Evolutionary conservation across 2,329 filamentous ascomycete genomes (phyloP).

Genomic region (Paecilomyces sp.): DNA sequence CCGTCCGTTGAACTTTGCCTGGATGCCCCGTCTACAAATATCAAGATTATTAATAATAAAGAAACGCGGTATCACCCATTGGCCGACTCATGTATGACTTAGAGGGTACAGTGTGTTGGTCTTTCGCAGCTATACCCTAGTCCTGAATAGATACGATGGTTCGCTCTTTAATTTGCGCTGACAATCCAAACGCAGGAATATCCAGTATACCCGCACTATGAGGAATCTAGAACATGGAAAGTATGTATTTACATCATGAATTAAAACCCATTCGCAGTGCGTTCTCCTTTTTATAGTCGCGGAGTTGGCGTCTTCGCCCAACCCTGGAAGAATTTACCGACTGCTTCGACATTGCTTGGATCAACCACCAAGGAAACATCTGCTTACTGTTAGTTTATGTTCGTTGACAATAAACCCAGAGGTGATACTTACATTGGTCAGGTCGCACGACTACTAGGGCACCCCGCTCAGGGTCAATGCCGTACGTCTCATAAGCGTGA

Average conservation of each 20-base stretch:
- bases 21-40: too few species aligned
- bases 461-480: constrained; percentile 38
- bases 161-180: too few species aligned
- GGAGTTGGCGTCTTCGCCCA: not conserved
- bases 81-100: too few species aligned
- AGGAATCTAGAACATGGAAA: too few species aligned
- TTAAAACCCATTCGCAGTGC: not conserved
- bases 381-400: not conserved
- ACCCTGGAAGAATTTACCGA: not conserved
- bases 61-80: too few species aligned
- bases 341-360: not conserved
- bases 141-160: too few species aligned
- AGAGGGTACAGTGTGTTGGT: too few species aligned
- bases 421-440: constrained; percentile 43
- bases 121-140: too few species aligned
- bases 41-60: not conserved
- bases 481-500: constrained; percentile 49
- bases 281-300: not conserved
- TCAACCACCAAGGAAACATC: not conserved
- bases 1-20: not conserved
- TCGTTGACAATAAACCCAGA: not conserved
- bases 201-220: too few species aligned
- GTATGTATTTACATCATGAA: not conserved
- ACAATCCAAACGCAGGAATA: too few species aligned
- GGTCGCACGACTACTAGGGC: constrained; percentile 48